Base-by-base conservation (phyloP, 164 flowering plant species). In the Annona cherimola region DNA sequence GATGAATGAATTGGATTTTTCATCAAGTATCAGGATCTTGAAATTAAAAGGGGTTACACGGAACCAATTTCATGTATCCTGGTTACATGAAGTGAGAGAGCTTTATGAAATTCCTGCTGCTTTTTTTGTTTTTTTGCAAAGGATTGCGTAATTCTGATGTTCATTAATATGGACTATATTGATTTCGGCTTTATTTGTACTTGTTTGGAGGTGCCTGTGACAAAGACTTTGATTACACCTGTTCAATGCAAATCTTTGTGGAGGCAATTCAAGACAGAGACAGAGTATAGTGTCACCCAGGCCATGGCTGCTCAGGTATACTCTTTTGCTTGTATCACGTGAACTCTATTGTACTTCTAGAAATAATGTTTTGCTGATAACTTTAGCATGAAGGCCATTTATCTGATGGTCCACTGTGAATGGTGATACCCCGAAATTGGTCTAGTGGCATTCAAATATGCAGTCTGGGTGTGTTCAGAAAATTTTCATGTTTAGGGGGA, bases 201-300 rank as follows among this genome's bases (percentile, higher is more conserved):
- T 44, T 55, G 5, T 67, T 67, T 44, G 45, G 83, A 94, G 98
- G 86, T 94, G 75, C 87, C 92, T 19, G 18, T 89, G 1, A 59
- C 88, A 60, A 89, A 84, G 80, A 89, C 91, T 46, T 69, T 94
- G 79, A 84, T 94, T 62, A 87, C 96, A 44, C 98, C 98, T 45
- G 97, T 94, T 61, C 96, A 94, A 60, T 94, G 98, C 81, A 91
- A 91, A 74, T 85, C 90, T 44, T 66, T 90, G 74, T 94, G 98
- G 98, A 87, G 94, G 81, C 97, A 91, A 81, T 94, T 92, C 78
- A 87, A 86, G 71, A 43, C 83, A 59, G 97, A 94, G 81, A 94
- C 98, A 3, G 97, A 94, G 77, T 92, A 92, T 75, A 84, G 79
- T 62, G 96, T 94, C 45, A 79, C 90, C 70, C 98, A 94, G 80